phyloP scores from a whole-genome alignment of 2,329 filamentous ascomycete genomes.

The Colletotrichum australisinense region DNA sequence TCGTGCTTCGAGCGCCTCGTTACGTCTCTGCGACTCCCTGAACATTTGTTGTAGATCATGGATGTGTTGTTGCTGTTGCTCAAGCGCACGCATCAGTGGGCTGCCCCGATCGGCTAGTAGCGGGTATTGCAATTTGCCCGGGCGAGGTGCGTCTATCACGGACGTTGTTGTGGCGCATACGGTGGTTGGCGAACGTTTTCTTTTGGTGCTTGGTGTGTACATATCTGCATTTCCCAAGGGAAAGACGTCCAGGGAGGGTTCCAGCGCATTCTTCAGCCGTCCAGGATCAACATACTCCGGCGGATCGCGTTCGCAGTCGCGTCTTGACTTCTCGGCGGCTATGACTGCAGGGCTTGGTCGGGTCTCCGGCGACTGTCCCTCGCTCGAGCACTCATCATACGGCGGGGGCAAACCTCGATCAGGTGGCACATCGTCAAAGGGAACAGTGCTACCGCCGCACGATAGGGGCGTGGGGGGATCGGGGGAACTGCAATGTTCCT shows the following conservation, averaged over 20 bases:
- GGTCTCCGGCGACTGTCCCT: background rate
- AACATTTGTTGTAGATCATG: background rate
- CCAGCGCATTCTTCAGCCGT: background rate
- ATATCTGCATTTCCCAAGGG: background rate
- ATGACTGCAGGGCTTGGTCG: background rate
- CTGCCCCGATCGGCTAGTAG: background rate
- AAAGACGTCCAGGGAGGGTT: background rate
- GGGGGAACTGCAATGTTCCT: background rate
- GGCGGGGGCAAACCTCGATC: background rate
- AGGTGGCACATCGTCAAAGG: slow-evolving; percentile 5
- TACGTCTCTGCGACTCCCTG: background rate
- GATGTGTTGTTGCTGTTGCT: slow-evolving; percentile 7
- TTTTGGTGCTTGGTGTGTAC: background rate
- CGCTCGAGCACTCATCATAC: background rate
- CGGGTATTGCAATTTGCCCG: background rate
- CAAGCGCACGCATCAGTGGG: background rate
- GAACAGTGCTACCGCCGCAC: slow-evolving; percentile 10
- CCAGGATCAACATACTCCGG: slow-evolving; percentile 3
- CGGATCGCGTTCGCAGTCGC: background rate
- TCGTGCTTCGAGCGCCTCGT: background rate
- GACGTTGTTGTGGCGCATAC: background rate
- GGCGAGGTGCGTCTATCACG: background rate
- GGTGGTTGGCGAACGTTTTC: background rate
- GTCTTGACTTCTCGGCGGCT: background rate
- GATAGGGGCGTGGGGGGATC: background rate